phyloP scores from a whole-genome alignment of 176 grass and related monocot species.

The Cenchrus purpureus region DNA sequence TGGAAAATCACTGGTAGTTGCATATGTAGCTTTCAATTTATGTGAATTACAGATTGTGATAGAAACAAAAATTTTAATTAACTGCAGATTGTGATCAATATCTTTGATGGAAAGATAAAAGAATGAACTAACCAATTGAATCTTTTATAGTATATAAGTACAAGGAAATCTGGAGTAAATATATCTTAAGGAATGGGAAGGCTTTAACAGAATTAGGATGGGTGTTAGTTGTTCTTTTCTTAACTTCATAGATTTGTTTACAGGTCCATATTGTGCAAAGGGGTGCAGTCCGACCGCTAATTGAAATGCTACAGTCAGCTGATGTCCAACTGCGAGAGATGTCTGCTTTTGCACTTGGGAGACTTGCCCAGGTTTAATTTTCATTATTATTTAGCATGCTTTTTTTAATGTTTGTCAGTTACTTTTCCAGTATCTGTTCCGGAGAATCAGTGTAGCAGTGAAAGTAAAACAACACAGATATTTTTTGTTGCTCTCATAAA shows the following conservation, averaged over 20 bases:
- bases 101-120: background rate
- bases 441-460: conserved; percentile 13
- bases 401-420: conserved; percentile 24
- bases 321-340: conserved; percentile 97
- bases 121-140: background rate
- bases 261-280: conserved; percentile 99
- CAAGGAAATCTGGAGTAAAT: background rate
- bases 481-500: background rate
- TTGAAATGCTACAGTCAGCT: conserved; percentile 96
- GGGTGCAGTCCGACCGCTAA: conserved; percentile 85
- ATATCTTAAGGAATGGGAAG: conserved; percentile 3
- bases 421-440: conserved; percentile 14
- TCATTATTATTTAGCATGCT: conserved; percentile 8
- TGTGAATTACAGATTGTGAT: background rate
- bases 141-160: background rate
- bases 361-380: conserved; percentile 88
- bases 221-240: conserved; percentile 12
- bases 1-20: background rate
- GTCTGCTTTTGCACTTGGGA: conserved; percentile 99
- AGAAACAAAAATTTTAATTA: background rate
- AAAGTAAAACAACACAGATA: conserved; percentile 27
- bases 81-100: background rate
- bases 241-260: conserved; percentile 39
- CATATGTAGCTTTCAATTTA: background rate
- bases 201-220: background rate